Base-by-base conservation (phyloP, 345 rosid genomes). In the Citrus trifoliata region DNA sequence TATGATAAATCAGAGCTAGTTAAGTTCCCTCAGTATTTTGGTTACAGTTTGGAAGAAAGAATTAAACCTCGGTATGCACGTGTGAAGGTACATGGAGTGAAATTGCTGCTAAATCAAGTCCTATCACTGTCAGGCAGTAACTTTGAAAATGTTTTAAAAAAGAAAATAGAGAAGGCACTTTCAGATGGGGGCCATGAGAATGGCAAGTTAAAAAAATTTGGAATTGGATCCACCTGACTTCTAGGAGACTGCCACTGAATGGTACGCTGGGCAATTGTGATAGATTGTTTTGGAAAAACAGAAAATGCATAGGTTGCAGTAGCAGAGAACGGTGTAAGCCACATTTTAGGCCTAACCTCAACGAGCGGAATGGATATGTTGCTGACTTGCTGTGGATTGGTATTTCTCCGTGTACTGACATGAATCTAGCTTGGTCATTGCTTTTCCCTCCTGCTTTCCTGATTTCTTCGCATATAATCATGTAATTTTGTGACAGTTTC, bases 21-120 rank as follows among this genome's bases (percentile, higher is more conserved):
- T 33, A 93, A 93, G 80, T 93, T 93, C 70, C 98, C 97, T 38
- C 95, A 95, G 79, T 95, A 88, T 87, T 95, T 95, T 19, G 97
- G 98, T 67, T 95, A 93, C 73, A 95, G 95, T 79, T 86, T 95
- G 81, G 91, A 87, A 60, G 91, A 83, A 70, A 89, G 98, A 88
- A 92, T 95, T 78, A 95, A 92, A 84, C 97, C 98, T 19, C 85
- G 98, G 73, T 87, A 87, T 70, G 95, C 91, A 76, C 80, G 75
- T 38, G 91, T 95, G 67, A 86, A 87, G 90, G 89, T 87, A 77
- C 67, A 80, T 53, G 93, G 94, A 37, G 92, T 91, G 35, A 89
- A 75, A 61, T 71, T 93, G 82, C 77, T 92, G 80, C 88, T 95
- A 83, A 95, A 91, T 82, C 97, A 90, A 85, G 73, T 95, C 40